Base-by-base conservation (phyloP, 345 rosid species). In the Leavenworthia alabamica region DNA sequence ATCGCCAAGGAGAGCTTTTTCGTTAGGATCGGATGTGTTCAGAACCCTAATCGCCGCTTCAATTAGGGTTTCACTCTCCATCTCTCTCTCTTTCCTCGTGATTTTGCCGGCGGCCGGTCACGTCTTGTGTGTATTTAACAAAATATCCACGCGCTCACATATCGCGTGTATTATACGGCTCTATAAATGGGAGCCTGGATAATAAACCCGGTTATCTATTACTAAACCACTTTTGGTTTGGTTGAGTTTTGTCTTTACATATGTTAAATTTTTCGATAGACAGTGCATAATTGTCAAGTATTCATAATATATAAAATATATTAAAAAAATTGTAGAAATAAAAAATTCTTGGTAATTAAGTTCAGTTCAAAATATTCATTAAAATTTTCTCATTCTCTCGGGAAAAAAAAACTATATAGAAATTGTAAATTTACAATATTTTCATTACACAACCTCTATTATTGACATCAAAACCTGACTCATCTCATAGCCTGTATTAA, bases 1-100 rank as follows among this genome's bases (percentile, higher is more conserved):
- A 68, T 81, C 92, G 12, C 98, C 92, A n/a, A 88, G 81, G 7
- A 60, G 63, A 4, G 92, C 92, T 79, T 91, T 91, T 55, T 84
- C 89, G 64, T 54, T 78, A 0, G 95, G 98, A 71, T 91, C 95
- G 6, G 86, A 70, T 10, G 96, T 84, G 87, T 79, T 81, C 5
- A 91, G 81, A 39, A 91, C 78, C 31, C 82, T 70, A 16, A 83
- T 62, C 63, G 95, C 98, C 28, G 86, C 83, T 72, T 84, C 90
- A 14, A 83, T 83, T 10, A 91, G 73, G 52, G 92, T 91, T 75
- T 85, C 89, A 43, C 37, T 24, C 16, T 57, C 70, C 70, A 63
- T 63, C 44, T 42, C 24, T 68, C 24, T 68, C 46, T 51, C 23
- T 60, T 17, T 65, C 11, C 42, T 48, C 7, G 29, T 45, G 7